Evolutionary conservation across 2,329 filamentous ascomycete genomes (phyloP).

Genomic region (Fusarium haematococcum): DNA sequence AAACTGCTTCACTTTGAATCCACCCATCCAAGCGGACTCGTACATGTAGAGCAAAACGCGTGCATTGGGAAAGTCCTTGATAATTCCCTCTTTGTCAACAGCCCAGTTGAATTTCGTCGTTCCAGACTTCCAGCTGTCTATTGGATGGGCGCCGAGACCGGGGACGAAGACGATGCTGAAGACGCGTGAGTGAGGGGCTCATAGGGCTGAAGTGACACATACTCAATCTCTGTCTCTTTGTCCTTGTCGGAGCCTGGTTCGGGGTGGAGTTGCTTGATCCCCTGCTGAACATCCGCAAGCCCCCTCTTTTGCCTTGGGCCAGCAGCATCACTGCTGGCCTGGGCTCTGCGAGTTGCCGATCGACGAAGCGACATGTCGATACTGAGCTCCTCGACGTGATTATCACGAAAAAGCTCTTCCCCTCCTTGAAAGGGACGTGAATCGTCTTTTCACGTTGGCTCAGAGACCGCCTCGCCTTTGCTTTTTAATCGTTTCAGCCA

Average conservation of each 20-base stretch:
- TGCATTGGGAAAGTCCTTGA: constrained; percentile 54
- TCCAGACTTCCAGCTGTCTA: constrained; percentile 54
- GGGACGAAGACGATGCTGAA: constrained; percentile 56
- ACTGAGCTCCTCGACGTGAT: background rate
- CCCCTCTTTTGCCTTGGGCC: constrained; percentile 45
- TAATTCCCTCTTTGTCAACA: constrained; percentile 50
- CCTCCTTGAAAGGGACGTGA: background rate
- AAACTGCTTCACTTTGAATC: constrained; percentile 56
- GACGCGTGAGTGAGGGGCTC: background rate
- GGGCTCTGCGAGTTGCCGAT: constrained; percentile 25
- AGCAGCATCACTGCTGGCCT: constrained; percentile 22
- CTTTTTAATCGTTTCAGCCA: background rate
- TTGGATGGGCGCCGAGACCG: constrained; percentile 54
- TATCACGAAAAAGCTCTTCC: background rate
- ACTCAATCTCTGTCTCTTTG: constrained; percentile 51
- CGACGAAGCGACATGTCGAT: constrained; percentile 25
- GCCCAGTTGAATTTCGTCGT: constrained; percentile 55
- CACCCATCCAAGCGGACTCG: constrained; percentile 55
- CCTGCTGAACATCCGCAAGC: constrained; percentile 53
- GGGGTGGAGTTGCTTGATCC: constrained; percentile 54
- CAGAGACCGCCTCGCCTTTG: background rate
- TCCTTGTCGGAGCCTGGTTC: constrained; percentile 39
- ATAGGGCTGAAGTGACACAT: background rate
- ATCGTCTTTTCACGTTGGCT: background rate
- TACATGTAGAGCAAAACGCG: constrained; percentile 56